Base-by-base conservation (phyloP, 2,329 filamentous ascomycete genomes). In the Arthrinium phaeospermum region DNA sequence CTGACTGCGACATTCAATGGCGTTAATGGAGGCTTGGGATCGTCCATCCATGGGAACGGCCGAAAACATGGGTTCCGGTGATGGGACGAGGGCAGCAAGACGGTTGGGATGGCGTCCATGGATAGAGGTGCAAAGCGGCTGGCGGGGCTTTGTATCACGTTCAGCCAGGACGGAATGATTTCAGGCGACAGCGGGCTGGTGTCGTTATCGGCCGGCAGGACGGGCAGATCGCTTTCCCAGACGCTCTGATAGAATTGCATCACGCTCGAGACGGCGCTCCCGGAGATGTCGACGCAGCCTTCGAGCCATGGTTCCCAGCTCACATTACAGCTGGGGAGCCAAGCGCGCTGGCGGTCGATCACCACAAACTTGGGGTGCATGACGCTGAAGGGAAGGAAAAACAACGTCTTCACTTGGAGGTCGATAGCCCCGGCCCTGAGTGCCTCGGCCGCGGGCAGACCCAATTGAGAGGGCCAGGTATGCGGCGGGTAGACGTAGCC, bases 261-360 rank as follows among this genome's bases (percentile, higher is more conserved):
- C 51, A 96, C 87, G n/a, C 87, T 84, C 4, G 80, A 76, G 0
- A 94, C 89, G 0, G 92, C 85, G 0, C 86, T 84, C 0, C 93
- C 93, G 8, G 85, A 85, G 14, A 96, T 81, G 71, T 91, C 89
- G 4, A 96, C 83, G 71, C 91, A 94, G 0, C 92, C 93, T 80
- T 97, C 94, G 37, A 96, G 91, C 94, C 94, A 97, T n/a, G 90
- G 82, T 81, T 96, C 94, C 93, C 93, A 96, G 78, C 92, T 95
- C 5, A 97, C 90, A 76, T 97, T 97, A 81, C 93, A 95, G 76
- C 92, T 94, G 0, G 94, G 94, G 13, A 96, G 81, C 77, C 92
- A 91, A 0, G 92, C 92, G 2, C 83, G 86, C 45, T 84, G 80
- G 0, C 91, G 87, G 79, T 97, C 94, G 0, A 96, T 81, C 19